A percentile compares a stretch with the other conserved stretches of the same genome.
phyloP scores from a whole-genome alignment of 2,329 filamentous ascomycete genomes.

The Mollisiaceae sp. region DNA sequence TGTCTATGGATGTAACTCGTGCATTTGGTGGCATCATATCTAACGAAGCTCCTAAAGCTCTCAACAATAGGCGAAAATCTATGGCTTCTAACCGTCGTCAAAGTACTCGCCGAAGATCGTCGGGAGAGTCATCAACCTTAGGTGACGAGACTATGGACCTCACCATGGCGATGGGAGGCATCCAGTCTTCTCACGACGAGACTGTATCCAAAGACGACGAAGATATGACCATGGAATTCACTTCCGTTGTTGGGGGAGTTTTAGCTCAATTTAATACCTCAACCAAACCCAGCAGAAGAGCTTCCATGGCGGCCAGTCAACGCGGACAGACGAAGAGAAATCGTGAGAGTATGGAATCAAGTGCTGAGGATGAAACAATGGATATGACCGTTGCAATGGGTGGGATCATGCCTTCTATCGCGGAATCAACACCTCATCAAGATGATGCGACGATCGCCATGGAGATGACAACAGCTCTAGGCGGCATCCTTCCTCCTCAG shows the following conservation, averaged over 20 bases:
- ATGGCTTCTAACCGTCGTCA: slow-evolving; percentile 39
- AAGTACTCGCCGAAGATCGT: slow-evolving; percentile 46
- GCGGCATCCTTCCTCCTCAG: slow-evolving; percentile 55
- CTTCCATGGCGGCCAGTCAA: slow-evolving; percentile 28
- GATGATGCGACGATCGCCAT: slow-evolving; percentile 53
- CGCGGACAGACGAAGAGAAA: slow-evolving; percentile 20
- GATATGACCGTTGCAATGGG: slow-evolving; percentile 61
- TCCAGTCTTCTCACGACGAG: slow-evolving; percentile 45
- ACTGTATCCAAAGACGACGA: slow-evolving; percentile 56
- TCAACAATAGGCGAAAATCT: slow-evolving; percentile 41
- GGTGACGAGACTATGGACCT: slow-evolving; percentile 57
- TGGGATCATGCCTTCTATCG: slow-evolving; percentile 45
- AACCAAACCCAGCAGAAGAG: slow-evolving; percentile 36
- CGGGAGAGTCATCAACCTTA: slow-evolving; percentile 37
- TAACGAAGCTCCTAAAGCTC: slow-evolving; percentile 27
- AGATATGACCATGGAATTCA: slow-evolving; percentile 82
- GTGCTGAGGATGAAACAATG: slow-evolving; percentile 44
- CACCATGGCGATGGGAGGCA: slow-evolving; percentile 60
- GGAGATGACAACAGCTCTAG: slow-evolving; percentile 67
- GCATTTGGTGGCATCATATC: slow-evolving; percentile 78
- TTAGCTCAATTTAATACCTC: slow-evolving; percentile 46
- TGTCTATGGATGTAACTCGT: slow-evolving; percentile 94
- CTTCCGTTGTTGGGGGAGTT: slow-evolving; percentile 65
- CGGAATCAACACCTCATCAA: slow-evolving; percentile 44
- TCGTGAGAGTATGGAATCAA: slow-evolving; percentile 46